Evolutionary conservation across 345 rosid genomes (phyloP), one percentile per base, ranked within the genome.

Genomic region (Psidium friedrichsthalianum): DNA sequence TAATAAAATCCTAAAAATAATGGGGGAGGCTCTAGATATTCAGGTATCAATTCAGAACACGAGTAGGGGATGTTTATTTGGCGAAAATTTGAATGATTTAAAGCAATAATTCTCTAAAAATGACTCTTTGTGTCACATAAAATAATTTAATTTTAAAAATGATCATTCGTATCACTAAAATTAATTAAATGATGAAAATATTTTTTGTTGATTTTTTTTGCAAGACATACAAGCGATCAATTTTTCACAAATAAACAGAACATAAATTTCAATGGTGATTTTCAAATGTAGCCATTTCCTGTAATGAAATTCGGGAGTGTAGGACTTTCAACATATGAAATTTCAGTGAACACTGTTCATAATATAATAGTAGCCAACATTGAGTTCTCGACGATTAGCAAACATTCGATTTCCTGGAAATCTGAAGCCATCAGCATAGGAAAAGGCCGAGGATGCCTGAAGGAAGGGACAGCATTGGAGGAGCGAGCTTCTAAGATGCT

Each of bases 41-140:
- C 51, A 47, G 2, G 51, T 47, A 47, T 47, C 51, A 9, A 47
- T 47, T 47, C 11, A 47, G 51, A 47, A n/a, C n/a, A n/a, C n/a
- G n/a, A n/a, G n/a, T n/a, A n/a, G n/a, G n/a, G n/a, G n/a, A n/a
- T n/a, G n/a, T n/a, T n/a, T n/a, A n/a, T n/a, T n/a, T n/a, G 2
- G 1, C 0, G 1, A 27, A 59, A 59, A 13, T 1, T n/a, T n/a
- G 1, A 27, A 59, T 59, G 0, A n/a, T 59, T 27, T 59, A 0
- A 6, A 27, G 13, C 13, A 27, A 0, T n/a, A 0, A 58, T 4
- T 56, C 10, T 55, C 0, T 55, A 2, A 2, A 22, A 56, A 56
- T 24, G 11, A 56, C 24, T 2, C 0, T 1, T 56, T 10, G 6
- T 22, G 24, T 56, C 10, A 8, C 6, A 22, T 56, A 40, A 44